These are phyloP conservation scores for Pestalotiopsis sp. DNA, from an alignment of 2,329 filamentous ascomycete species.

Conservation along the genomic window DNA sequence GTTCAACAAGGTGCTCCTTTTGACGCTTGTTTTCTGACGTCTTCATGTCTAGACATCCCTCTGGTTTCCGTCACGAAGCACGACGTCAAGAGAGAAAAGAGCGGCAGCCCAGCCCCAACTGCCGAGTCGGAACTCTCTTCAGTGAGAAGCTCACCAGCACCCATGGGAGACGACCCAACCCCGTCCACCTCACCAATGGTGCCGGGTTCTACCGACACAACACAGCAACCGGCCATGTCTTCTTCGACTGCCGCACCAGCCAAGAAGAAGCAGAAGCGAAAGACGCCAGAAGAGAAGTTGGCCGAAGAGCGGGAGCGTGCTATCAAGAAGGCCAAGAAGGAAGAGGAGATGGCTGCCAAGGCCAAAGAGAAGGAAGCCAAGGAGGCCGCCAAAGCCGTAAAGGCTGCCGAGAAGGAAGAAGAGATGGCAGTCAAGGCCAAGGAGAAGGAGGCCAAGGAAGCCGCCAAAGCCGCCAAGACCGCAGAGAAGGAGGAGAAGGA, in stretches of 20 bases:
- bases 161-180: conserved; percentile 28
- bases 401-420: conserved; percentile 53
- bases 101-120: conserved; percentile 36
- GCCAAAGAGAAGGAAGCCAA: conserved; percentile 18
- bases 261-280: conserved; percentile 40
- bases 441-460: conserved; percentile 18
- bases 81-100: conserved; percentile 16
- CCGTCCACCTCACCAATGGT: conserved; percentile 25
- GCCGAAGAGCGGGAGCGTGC: conserved; percentile 39
- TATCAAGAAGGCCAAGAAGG: conserved; percentile 47
- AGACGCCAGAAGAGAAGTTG: conserved; percentile 48
- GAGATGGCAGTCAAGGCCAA: conserved; percentile 31
- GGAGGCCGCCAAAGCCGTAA: conserved; percentile 22
- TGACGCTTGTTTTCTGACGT: conserved; percentile 24
- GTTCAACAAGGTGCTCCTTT: conserved; percentile 18
- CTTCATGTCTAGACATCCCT: conserved; percentile 7
- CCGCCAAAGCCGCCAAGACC: conserved; percentile 27
- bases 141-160: conserved; percentile 39
- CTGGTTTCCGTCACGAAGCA: conserved; percentile 11
- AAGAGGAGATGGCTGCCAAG: conserved; percentile 40
- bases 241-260: conserved; percentile 23
- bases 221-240: background rate
- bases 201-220: conserved; percentile 14
- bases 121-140: conserved; percentile 47
- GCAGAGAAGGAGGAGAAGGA: conserved; percentile 58